Conservation (phyloP, 306 rosid species). For the Medicago lupulina region DNA sequence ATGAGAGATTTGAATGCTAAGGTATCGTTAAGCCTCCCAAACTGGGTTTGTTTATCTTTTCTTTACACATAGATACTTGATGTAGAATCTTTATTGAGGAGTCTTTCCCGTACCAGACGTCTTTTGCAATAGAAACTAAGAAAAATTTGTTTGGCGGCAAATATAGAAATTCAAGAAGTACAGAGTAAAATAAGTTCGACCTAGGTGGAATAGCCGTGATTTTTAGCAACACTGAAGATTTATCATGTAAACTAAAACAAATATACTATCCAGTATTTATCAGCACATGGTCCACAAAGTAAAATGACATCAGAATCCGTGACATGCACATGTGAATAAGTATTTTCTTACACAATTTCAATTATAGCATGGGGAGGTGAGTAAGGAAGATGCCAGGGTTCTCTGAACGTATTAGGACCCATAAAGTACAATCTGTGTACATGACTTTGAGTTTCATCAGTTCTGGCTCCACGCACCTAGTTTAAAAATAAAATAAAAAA, state of each 20-base stretch:
- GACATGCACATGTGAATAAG: slow-evolving; percentile 29
- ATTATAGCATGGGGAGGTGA: slow-evolving; percentile 95
- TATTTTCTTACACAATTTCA: slow-evolving; percentile 90
- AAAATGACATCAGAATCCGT: slow-evolving; percentile 35
- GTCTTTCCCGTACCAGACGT: slow-evolving; percentile 14
- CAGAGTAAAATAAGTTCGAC: slow-evolving; percentile 23
- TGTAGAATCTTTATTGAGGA: slow-evolving; percentile 28
- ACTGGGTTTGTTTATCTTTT: slow-evolving; percentile 12
- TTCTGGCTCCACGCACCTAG: slow-evolving; percentile 91
- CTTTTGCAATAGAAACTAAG: slow-evolving; percentile 18
- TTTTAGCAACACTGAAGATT: slow-evolving; percentile 22
- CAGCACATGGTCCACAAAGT: slow-evolving; percentile 29
- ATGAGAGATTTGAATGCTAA: slow-evolving; percentile 23
- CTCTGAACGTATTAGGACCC: slow-evolving; percentile 98
- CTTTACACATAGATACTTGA: slow-evolving; percentile 16
- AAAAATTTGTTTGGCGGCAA: slow-evolving; percentile 20
- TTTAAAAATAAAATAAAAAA: slow-evolving; percentile 40
- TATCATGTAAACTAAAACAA: slow-evolving; percentile 22
- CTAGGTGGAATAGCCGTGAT: slow-evolving; percentile 22
- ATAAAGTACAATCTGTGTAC: slow-evolving; percentile 94
- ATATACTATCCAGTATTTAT: slow-evolving; percentile 28
- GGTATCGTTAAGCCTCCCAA: slow-evolving; percentile 18
- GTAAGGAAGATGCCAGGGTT: slow-evolving; percentile 99
- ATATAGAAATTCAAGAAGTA: slow-evolving; percentile 28
- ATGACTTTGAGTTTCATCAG: slow-evolving; percentile 94